Evolutionary conservation across 2,329 filamentous ascomycete species (phyloP), one percentile per base, ranked within the genome.

Genomic region (Fusarium hostae): DNA sequence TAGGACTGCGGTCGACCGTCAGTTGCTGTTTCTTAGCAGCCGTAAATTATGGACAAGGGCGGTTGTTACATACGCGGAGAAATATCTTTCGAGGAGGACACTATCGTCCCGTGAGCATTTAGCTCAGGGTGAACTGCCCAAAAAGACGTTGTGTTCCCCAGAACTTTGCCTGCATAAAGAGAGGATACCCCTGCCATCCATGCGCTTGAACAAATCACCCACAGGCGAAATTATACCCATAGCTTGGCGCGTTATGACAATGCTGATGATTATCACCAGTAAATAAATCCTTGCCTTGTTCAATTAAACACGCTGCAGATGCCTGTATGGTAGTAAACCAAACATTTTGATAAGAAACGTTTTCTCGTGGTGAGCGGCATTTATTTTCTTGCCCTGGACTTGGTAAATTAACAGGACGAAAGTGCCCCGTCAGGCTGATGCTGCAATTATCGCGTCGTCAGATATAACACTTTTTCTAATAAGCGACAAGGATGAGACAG

Each of bases 111-210:
- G 34, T 59, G 44, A 66, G 39, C n/a, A 63, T 58, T 63, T 47
- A 68, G 57, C 34, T 63, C 39, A 48, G 35, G 65, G 39, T 20
- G 64, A 58, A 39, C 30, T 54, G 20, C 44, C 64, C 48, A 34
- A 56, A 44, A 28, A 26, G 47, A 50, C 20, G n/a, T 43, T 57
- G 41, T 67, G 35, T 62, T 67, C 56, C 55, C 63, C 63, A 32
- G 65, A 57, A 20, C 39, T 28, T 57, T 63, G 26, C 28, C 32
- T 68, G 66, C 65, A 69, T 69, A 51, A 59, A 39, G 34, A 69
- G 59, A 68, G 59, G 40, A 34, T 54, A 64, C 24, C 66, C 66
- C 59, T 68, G 59, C n/a, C n/a, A 30, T 41, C 40, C 28, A 65
- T 65, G 61, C 44, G 34, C 43, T 24, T 39, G 58, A 57, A 57